Percentiles rank a stretch among this genome's conserved stretches.
Evolutionary conservation across 352 stramenopile species (phyloP).

Genomic region (Lagenidium sp.): DNA sequence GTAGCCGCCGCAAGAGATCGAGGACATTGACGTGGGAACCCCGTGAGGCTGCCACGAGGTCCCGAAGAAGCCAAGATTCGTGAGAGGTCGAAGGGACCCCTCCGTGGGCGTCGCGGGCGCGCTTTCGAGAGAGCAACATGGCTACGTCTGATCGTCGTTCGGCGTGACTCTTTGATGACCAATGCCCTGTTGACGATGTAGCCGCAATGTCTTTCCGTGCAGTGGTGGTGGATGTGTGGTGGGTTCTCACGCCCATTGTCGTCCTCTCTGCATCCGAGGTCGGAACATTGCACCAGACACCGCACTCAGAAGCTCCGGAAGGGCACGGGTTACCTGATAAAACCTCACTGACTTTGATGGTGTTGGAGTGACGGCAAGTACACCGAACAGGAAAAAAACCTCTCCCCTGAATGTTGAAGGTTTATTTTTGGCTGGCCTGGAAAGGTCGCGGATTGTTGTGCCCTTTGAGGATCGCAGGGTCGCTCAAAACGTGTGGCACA

Average conservation of each 20-base stretch:
- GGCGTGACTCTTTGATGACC: too few relatives aligned
- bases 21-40: conserved; percentile 10
- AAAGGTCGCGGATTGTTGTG: too few relatives aligned
- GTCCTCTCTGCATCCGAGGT: too few relatives aligned
- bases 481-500: conserved; percentile 7
- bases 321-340: conserved; percentile 3
- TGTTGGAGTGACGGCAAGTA: background rate
- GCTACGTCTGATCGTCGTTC: too few relatives aligned
- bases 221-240: background rate
- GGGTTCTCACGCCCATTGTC: background rate
- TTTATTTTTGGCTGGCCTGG: conserved; percentile 4
- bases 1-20: conserved; percentile 21
- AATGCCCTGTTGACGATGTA: too few relatives aligned
- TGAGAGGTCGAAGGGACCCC: too few relatives aligned
- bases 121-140: conserved; percentile 48
- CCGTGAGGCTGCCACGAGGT: conserved; percentile 15
- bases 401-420: conserved; percentile 1
- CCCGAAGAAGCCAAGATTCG: conserved; percentile 29
- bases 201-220: too few relatives aligned
- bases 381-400: background rate
- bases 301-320: too few relatives aligned
- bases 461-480: conserved; percentile 15
- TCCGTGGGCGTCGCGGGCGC: conserved; percentile 22
- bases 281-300: too few relatives aligned
- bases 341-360: conserved; percentile 3